phyloP scores from a whole-genome alignment of 805 yeast genomes.

The Suhomyces vadensis region DNA sequence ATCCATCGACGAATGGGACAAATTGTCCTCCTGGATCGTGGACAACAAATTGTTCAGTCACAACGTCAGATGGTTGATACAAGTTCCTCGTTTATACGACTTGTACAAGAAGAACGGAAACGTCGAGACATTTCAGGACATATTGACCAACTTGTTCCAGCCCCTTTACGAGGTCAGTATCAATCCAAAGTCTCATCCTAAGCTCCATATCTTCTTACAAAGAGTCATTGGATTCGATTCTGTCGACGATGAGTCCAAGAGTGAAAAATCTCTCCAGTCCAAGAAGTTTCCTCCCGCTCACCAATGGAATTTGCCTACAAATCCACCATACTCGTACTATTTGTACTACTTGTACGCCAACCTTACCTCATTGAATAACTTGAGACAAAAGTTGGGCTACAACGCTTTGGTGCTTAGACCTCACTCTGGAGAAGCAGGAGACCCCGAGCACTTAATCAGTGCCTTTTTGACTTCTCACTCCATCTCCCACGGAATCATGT shows the following conservation, averaged over 20 bases:
- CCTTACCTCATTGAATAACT: slow-evolving; percentile 79
- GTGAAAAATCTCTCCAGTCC: slow-evolving; percentile 72
- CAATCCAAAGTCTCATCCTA: slow-evolving; percentile 87
- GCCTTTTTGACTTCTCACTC: slow-evolving; percentile 89
- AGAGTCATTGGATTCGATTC: slow-evolving; percentile 97
- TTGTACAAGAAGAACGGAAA: slow-evolving; percentile 76
- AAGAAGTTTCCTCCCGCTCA: slow-evolving; percentile 84
- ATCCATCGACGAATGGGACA: slow-evolving; percentile 89
- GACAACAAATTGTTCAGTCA: slow-evolving; percentile 90
- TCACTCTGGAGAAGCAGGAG: slow-evolving; percentile 99
- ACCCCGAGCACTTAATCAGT: slow-evolving; percentile 91
- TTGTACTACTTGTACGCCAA: slow-evolving; percentile 87
- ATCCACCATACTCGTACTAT: slow-evolving; percentile 98
- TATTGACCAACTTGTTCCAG: slow-evolving; percentile 73
- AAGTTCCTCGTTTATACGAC: slow-evolving; percentile 91
- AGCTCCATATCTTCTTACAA: slow-evolving; percentile 81
- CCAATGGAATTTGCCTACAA: slow-evolving; percentile 72
- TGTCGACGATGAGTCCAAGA: slow-evolving; percentile 96
- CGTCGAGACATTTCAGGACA: slow-evolving; percentile 71
- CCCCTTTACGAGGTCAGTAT: slow-evolving; percentile 90
- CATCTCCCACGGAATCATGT: slow-evolving; percentile 90
- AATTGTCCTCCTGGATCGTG: slow-evolving; percentile 90
- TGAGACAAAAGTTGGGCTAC: slow-evolving; percentile 73
- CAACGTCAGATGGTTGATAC: slow-evolving; percentile 96
- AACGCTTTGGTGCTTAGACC: slow-evolving; percentile 95